Evolutionary conservation across 495 filamentous ascomycete species (phyloP), one percentile per base, ranked within the genome.

Genomic region (Xylaria curta): DNA sequence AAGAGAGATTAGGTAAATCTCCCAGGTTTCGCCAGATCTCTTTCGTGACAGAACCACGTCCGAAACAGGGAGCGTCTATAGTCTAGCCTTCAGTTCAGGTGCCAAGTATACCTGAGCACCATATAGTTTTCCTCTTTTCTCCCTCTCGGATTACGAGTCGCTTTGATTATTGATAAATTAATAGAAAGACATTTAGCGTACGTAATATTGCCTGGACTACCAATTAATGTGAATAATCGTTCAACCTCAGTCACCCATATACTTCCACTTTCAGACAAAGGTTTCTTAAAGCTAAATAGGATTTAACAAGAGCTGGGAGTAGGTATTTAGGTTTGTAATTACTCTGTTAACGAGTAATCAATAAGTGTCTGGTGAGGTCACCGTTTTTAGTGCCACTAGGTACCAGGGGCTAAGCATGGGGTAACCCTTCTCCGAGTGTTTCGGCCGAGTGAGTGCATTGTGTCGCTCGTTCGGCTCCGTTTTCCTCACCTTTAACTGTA

Each of bases 21-120:
- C 33, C 24, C 0, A 70, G 59, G 58, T 74, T 75, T 36, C 74
- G 76, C 9, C 76, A 75, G 60, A 75, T 78, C 24, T 72, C 75
- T 13, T 78, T 78, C 42, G 72, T 68, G 9, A 70, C 74, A 44
- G 71, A 72, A 6, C 71, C 76, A 24, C 47, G 73, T 46, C 68
- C 59, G 56, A 68, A 40, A 13, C 71, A 71, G 12, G 61, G 46
- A 8, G 40, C 56, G 12, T 77, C 68, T 44, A 69, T 69, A 46
- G 75, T 77, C 59, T 77, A 63, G 26, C 15, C n/a, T 19, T 24
- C 36, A 38, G 12, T 33, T 58, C 26, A 17, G 13, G 5, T 46
- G 1, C 15, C 15, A 4, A 15, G 13, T 46, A 46, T 49, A 1
- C 19, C n/a, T 19, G 17, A 49, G 46, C 46, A 15, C 31, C 33